A percentile compares a stretch with the other conserved stretches of the same genome.
These are phyloP conservation scores for Boletellus sp. DNA, from an alignment of 768 basidiomycete genomes.

Conservation along the genomic window DNA sequence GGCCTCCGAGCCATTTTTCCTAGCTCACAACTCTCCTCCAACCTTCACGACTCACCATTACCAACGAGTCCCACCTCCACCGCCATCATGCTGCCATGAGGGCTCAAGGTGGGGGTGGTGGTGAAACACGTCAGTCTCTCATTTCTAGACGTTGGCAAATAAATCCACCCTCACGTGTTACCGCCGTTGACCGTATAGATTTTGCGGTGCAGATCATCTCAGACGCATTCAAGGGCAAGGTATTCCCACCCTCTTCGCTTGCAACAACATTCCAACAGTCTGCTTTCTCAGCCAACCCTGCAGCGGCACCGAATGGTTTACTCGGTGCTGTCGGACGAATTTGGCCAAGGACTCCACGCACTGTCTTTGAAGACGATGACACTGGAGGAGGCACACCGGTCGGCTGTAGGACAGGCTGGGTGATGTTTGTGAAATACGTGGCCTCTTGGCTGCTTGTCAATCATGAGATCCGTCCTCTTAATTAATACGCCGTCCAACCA, in stretches of 20 bases:
- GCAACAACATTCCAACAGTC: constrained; percentile 6
- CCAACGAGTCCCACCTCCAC: constrained; percentile 83
- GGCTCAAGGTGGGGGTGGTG: constrained; percentile 58
- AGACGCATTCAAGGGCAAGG: constrained; percentile 70
- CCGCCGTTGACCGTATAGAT: constrained; percentile 43
- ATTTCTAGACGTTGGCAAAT: constrained; percentile 11
- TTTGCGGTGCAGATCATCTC: constrained; percentile 76
- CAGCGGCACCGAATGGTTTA: constrained; percentile 82
- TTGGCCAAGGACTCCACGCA: constrained; percentile 70
- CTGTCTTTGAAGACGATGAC: constrained; percentile 75
- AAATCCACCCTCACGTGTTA: constrained; percentile 24
- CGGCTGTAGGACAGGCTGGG: constrained; percentile 16
- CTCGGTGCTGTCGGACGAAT: constrained; percentile 65
- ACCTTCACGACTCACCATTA: constrained; percentile 62
- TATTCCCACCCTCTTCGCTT: constrained; percentile 28
- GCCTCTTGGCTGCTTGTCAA: constrained; percentile 18
- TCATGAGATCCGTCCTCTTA: constrained; percentile 28
- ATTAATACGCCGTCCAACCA: constrained; percentile 26
- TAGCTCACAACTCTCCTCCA: constrained; percentile 62
- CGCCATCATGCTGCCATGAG: constrained; percentile 83
- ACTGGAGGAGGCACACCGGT: constrained; percentile 42
- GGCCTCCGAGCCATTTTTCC: constrained; percentile 17
- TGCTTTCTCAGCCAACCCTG: constrained; percentile 54
- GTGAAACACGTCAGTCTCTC: constrained; percentile 73
- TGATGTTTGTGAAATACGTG: constrained; percentile 24